A percentile compares a stretch with the other conserved stretches of the same genome.
phyloP scores from a whole-genome alignment of 2,329 filamentous ascomycete genomes.

The Colletotrichum noveboracense region DNA sequence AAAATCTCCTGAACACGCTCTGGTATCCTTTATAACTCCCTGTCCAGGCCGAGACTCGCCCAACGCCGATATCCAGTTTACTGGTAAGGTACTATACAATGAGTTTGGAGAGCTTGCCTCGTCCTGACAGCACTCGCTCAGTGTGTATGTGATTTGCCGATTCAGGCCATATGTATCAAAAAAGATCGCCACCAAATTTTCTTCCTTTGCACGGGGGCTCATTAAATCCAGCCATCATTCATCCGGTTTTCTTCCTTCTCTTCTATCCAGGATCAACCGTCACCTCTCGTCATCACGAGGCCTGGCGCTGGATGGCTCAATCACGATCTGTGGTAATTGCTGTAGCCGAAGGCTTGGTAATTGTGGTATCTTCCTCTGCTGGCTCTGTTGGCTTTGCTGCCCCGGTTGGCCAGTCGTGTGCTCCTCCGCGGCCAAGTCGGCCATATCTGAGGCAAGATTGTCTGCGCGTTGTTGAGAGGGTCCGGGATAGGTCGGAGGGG shows the following conservation, averaged over 20 bases:
- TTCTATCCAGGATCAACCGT: not conserved
- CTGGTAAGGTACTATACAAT: conserved; percentile 14
- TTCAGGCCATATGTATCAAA: not conserved
- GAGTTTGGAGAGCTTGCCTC: not conserved
- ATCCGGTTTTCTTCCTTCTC: not conserved
- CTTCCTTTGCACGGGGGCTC: not conserved
- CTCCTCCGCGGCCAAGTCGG: conserved; percentile 8
- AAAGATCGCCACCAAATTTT: not conserved
- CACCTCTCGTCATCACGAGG: conserved; percentile 17
- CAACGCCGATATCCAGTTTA: conserved; percentile 14
- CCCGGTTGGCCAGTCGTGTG: conserved; percentile 25
- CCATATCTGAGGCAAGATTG: conserved; percentile 24
- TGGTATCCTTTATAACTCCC: conserved; percentile 19
- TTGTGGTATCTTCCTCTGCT: conserved; percentile 43
- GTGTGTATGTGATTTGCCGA: not conserved
- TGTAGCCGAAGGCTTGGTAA: conserved; percentile 58
- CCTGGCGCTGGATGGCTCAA: conserved; percentile 53
- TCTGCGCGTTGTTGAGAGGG: conserved; percentile 30
- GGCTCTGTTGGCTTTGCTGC: conserved; percentile 22
- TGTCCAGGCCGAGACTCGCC: conserved; percentile 2
- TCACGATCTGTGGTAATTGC: conserved; percentile 61
- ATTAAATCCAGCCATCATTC: conserved; percentile 8
- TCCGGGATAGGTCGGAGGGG: conserved; percentile 58
- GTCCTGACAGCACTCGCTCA: not conserved
- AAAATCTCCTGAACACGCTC: conserved; percentile 19